Evolutionary conservation across 768 basidiomycete species (phyloP), one percentile per base, ranked within the genome.

Genomic region (Podaxis pistillaris): DNA sequence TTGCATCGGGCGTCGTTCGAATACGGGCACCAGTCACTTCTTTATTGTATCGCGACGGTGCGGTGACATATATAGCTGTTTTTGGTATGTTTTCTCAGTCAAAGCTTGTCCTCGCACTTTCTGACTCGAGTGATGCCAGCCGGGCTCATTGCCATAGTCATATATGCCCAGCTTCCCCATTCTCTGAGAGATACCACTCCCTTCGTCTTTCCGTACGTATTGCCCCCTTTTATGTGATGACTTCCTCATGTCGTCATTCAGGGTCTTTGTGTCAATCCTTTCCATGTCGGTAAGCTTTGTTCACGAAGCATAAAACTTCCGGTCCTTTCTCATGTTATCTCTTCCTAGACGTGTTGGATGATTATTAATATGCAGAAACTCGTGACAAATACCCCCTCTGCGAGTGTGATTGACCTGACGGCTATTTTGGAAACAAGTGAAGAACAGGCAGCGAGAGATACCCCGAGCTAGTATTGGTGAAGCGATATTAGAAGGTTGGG

Each of bases 141-240:
- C 24, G 60, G 51, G 1, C 52, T 61, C 13, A 24, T 40, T 40
- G 59, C 59, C 7, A 41, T 41, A 24, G 9, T 53, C 24, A 38
- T 60, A 24, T 60, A 60, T 41, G 59, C 37, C 40, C 38, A 46
- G 26, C 19, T 41, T 9, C 33, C 33, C 11, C 50, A 12, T 2
- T 33, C 24, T 41, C 17, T 11, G 22, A 28, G 30, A 41, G 59
- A 52, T n/a, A 7, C 15, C 17, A 38, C 15, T 22, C 51, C 40
- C 28, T 41, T 60, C 26, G 38, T 60, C 15, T 60, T 41, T 30
- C 59, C 59, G 59, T 60, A n/a, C 9, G 59, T n/a, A 9, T 24
- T n/a, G 24, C 1, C 36, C 38, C 38, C n/a, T 6, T 44, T 53
- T 12, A 41, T 26, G 13, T 53, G 9, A n/a, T 40, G 3, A 9